A percentile compares a stretch with the other conserved stretches of the same genome.
Conservation (phyloP, 1,284 basidiomycete genomes). For the Naganishia sp. region DNA sequence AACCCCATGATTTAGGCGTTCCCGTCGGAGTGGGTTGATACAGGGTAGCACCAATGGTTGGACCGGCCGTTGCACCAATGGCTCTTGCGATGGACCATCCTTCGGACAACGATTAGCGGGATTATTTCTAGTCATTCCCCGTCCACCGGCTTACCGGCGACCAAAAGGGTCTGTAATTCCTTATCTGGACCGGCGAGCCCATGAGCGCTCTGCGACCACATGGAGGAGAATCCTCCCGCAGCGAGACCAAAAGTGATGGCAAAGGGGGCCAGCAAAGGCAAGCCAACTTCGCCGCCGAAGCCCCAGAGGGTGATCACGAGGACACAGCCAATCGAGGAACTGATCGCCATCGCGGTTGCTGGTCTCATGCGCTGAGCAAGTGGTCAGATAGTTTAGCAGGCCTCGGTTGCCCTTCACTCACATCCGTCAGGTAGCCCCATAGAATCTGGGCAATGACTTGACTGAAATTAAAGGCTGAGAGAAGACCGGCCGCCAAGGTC, state of each 20-base stretch:
- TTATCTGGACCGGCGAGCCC: slow-evolving; percentile 37
- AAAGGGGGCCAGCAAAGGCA: slow-evolving; percentile 36
- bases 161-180: slow-evolving; percentile 36
- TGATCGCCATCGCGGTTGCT: slow-evolving; percentile 35
- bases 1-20: slow-evolving; percentile 33
- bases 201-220: slow-evolving; percentile 39
- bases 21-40: slow-evolving; percentile 30
- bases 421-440: slow-evolving; percentile 39
- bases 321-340: slow-evolving; percentile 33
- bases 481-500: slow-evolving; percentile 35
- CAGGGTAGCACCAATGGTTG: slow-evolving; percentile 35
- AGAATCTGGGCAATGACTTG: slow-evolving; percentile 36
- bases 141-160: slow-evolving; percentile 32
- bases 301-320: slow-evolving; percentile 37
- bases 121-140: too few relatives aligned
- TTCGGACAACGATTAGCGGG: slow-evolving; percentile 7
- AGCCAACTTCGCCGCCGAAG: slow-evolving; percentile 32
- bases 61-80: slow-evolving; percentile 36
- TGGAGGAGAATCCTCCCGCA: slow-evolving; percentile 38
- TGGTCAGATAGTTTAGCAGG: neutral
- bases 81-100: slow-evolving; percentile 38
- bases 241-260: slow-evolving; percentile 36
- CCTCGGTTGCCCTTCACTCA: slow-evolving; percentile 16
- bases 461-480: slow-evolving; percentile 40
- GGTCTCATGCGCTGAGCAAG: slow-evolving; percentile 33